These are phyloP conservation scores for Deinandra increscens DNA, from an alignment of 129 eudicot species.

Conservation along the genomic window DNA sequence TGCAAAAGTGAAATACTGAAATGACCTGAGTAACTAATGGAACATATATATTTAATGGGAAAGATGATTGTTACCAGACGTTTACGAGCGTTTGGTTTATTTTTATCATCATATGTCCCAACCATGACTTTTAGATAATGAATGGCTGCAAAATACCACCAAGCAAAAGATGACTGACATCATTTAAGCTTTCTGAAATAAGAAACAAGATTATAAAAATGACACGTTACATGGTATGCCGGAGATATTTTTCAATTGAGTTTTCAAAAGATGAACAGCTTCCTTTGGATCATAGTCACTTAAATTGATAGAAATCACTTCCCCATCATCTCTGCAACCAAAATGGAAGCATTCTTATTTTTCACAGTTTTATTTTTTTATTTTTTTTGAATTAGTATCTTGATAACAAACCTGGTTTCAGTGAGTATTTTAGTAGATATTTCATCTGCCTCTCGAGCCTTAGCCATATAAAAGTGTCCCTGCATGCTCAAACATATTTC, in stretches of 20 bases:
- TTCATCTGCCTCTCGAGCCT: constrained; percentile 75
- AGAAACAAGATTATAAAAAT: not conserved
- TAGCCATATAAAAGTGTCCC: constrained; percentile 67
- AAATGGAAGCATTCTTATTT: not conserved
- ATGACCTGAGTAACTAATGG: not conserved
- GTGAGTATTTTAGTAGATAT: constrained; percentile 52
- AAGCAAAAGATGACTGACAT: not conserved
- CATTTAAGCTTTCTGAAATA: constrained; percentile 13
- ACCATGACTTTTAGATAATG: constrained; percentile 54
- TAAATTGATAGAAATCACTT: constrained; percentile 43
- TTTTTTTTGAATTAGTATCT: not conserved
- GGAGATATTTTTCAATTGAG: constrained; percentile 46
- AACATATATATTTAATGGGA: not conserved
- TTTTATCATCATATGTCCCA: constrained; percentile 38
- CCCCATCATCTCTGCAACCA: constrained; percentile 56
- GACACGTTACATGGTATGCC: constrained; percentile 59
- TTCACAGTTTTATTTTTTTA: not conserved
- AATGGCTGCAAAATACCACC: constrained; percentile 47
- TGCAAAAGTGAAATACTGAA: not conserved
- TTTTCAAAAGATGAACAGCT: constrained; percentile 49
- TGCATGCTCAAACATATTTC: constrained; percentile 27
- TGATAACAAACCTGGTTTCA: constrained; percentile 54
- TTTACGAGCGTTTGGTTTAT: constrained; percentile 48
- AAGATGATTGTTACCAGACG: constrained; percentile 40
- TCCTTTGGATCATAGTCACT: constrained; percentile 49